Evolutionary conservation across 2,329 filamentous ascomycete genomes (phyloP).

Genomic region (Diaporthe velutina): DNA sequence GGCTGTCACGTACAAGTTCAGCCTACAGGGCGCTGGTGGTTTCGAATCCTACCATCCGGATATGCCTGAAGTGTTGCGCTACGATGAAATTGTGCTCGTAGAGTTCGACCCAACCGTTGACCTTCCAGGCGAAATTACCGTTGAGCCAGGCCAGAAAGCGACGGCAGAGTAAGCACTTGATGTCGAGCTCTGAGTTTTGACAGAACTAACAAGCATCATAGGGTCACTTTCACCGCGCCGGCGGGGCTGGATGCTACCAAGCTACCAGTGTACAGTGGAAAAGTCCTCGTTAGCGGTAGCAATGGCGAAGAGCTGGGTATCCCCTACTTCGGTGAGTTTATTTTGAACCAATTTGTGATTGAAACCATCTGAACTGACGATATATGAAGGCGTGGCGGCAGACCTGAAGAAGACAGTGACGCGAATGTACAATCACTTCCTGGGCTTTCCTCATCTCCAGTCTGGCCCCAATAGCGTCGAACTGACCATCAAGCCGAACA

Average conservation of each 20-base stretch:
- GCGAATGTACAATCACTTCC: background rate
- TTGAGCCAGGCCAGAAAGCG: slow-evolving; percentile 31
- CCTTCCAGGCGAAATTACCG: slow-evolving; percentile 10
- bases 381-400: slow-evolving; percentile 6
- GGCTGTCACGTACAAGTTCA: slow-evolving; percentile 33
- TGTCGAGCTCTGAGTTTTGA: slow-evolving; percentile 35
- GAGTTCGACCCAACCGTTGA: slow-evolving; percentile 25
- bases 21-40: slow-evolving; percentile 31
- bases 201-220: background rate
- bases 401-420: slow-evolving; percentile 11
- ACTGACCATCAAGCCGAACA: slow-evolving; percentile 41
- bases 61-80: background rate
- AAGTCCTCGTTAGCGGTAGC: slow-evolving; percentile 48
- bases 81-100: slow-evolving; percentile 27
- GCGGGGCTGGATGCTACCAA: slow-evolving; percentile 43
- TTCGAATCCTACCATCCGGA: slow-evolving; percentile 33
- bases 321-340: slow-evolving; percentile 48
- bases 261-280: slow-evolving; percentile 51
- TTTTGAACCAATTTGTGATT: background rate
- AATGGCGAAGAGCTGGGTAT: slow-evolving; percentile 49
- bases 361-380: background rate
- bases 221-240: slow-evolving; percentile 4
- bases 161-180: slow-evolving; percentile 41
- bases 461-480: slow-evolving; percentile 28
- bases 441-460: slow-evolving; percentile 34